Conservation (phyloP, 352 stramenopile species). For the Phytophthora boehmeriae region DNA sequence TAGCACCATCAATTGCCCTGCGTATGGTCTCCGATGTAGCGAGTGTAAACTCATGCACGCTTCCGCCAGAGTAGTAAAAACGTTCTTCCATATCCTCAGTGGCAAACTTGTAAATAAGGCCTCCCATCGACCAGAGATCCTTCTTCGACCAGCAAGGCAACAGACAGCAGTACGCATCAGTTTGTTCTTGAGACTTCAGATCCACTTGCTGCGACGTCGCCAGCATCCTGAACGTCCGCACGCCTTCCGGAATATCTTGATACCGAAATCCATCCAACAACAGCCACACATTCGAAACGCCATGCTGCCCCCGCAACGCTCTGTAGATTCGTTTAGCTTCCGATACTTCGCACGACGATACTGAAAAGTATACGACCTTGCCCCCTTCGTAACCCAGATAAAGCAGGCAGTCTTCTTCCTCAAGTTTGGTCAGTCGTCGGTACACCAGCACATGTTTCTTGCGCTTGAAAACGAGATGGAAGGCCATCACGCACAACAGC, state of each 20-base stretch:
- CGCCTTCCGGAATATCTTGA: neutral
- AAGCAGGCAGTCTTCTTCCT: neutral
- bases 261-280: neutral
- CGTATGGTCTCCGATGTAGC: neutral
- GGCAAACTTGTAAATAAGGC: neutral
- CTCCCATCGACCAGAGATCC: neutral
- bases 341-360: neutral
- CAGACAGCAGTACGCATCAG: neutral
- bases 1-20: neutral
- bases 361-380: neutral
- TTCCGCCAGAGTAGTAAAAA: slow-evolving; percentile 5
- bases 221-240: neutral
- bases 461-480: slow-evolving; percentile 3
- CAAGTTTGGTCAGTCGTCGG: neutral
- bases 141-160: slow-evolving; percentile 1
- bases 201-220: neutral
- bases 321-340: neutral
- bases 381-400: neutral
- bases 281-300: neutral
- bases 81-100: slow-evolving; percentile 5
- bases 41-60: slow-evolving; percentile 2
- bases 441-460: slow-evolving; percentile 10
- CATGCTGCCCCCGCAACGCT: too few species aligned
- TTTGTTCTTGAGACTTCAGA: neutral
- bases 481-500: slow-evolving; percentile 1